Conservation (phyloP, 2,329 filamentous ascomycete genomes). For the Neophaeococcomyces mojaviensis region DNA sequence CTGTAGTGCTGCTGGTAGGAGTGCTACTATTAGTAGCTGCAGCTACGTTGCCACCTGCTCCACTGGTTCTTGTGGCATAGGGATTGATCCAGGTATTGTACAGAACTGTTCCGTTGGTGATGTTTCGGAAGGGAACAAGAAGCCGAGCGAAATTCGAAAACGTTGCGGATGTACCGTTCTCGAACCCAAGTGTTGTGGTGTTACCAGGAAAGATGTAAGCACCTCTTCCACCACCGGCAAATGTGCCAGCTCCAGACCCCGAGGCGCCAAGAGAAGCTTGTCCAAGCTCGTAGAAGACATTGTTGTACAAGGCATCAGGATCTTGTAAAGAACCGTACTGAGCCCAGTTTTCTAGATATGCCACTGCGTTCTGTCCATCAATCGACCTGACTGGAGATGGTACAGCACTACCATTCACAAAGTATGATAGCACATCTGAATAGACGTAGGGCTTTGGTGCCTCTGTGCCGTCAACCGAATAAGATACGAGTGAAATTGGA, state of each 20-base stretch:
- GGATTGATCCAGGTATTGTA: constrained; percentile 30
- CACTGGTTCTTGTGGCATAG: neutral
- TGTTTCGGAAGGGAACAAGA: constrained; percentile 27
- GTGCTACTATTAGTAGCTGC: neutral
- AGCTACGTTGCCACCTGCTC: no score
- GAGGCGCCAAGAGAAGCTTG: constrained; percentile 1
- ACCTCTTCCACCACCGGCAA: constrained; percentile 10
- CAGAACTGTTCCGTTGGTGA: constrained; percentile 34
- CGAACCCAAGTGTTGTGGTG: constrained; percentile 25
- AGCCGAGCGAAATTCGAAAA: constrained; percentile 24
- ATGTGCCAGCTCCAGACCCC: neutral
- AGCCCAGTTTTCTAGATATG: constrained; percentile 24
- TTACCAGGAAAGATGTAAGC: constrained; percentile 24
- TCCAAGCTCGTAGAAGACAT: constrained; percentile 23
- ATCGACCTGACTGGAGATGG: constrained; percentile 26
- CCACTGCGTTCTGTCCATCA: constrained; percentile 25
- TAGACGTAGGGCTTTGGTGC: constrained; percentile 7
- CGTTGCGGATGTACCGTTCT: constrained; percentile 26
- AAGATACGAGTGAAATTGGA: constrained; percentile 12
- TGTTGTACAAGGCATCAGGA: constrained; percentile 29
- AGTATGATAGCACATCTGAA: constrained; percentile 4
- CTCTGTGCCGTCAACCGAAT: constrained; percentile 11
- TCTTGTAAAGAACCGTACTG: constrained; percentile 20
- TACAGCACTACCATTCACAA: constrained; percentile 10
- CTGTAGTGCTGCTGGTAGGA: no score